phyloP scores from a whole-genome alignment of 2,329 filamentous ascomycete genomes.

The Aotearoamyces nothofagi region DNA sequence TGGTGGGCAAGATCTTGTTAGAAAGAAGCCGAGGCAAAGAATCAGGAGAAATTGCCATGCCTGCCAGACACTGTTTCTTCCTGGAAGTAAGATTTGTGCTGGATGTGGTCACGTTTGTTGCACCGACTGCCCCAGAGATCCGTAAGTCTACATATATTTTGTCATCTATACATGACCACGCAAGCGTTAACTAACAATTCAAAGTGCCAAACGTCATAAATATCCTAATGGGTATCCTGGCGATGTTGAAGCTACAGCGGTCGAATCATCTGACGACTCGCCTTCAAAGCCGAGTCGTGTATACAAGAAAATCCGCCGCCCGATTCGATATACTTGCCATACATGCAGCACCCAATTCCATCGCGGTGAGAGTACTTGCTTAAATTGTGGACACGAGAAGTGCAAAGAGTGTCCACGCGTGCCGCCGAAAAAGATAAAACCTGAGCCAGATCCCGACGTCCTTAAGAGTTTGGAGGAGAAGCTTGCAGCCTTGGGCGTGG shows the following conservation, averaged over 20 bases:
- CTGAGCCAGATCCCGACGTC: constrained; percentile 44
- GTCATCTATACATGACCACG: no score
- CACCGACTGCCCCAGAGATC: constrained; percentile 66
- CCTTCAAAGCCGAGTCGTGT: neutral
- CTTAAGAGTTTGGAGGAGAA: constrained; percentile 40
- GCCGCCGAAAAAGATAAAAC: constrained; percentile 33
- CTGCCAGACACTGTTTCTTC: constrained; percentile 48
- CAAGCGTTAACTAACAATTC: constrained; percentile 6
- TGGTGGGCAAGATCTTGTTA: constrained; percentile 55
- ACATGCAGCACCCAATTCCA: constrained; percentile 45
- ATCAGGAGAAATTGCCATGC: constrained; percentile 64
- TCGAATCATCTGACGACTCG: constrained; percentile 1
- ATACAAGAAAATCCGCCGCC: constrained; percentile 23
- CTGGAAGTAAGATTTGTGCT: constrained; percentile 45
- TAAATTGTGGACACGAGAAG: constrained; percentile 39
- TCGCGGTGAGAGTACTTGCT: constrained; percentile 6
- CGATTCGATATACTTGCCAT: constrained; percentile 42
- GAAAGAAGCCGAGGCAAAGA: constrained; percentile 56
- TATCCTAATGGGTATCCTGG: constrained; percentile 58
- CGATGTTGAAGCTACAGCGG: constrained; percentile 28
- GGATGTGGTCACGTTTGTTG: constrained; percentile 61
- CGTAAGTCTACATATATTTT: constrained; percentile 35
- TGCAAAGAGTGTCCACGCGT: constrained; percentile 41
- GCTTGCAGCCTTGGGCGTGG: constrained; percentile 21
- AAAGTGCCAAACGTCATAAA: constrained; percentile 49